These are phyloP conservation scores for Syzygium grande DNA, from an alignment of 345 rosid species.

Conservation along the genomic window DNA sequence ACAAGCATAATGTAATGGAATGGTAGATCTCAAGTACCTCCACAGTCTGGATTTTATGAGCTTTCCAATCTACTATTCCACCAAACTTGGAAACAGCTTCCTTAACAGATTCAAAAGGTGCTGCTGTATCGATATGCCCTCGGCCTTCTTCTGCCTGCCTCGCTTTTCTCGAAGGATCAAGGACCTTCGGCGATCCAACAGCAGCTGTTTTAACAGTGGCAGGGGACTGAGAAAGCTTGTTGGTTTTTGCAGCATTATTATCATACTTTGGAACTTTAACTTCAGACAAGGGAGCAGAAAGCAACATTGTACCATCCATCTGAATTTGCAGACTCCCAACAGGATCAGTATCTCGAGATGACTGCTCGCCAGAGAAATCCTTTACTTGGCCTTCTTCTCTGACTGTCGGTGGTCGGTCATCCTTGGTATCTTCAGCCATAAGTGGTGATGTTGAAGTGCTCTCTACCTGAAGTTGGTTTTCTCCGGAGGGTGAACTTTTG, in stretches of 20 bases:
- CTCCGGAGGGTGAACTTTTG: neutral
- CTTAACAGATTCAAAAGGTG: slow-evolving; percentile 93
- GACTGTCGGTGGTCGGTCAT: neutral
- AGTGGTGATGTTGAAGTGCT: neutral
- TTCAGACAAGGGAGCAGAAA: neutral
- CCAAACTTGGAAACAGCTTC: slow-evolving; percentile 94
- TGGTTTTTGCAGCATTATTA: neutral
- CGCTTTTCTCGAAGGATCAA: neutral
- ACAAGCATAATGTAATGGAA: neutral
- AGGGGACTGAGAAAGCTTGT: neutral
- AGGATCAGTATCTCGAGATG: neutral
- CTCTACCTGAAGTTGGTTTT: neutral
- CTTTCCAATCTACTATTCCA: slow-evolving; percentile 97
- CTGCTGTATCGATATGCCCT: slow-evolving; percentile 70
- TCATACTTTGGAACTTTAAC: neutral
- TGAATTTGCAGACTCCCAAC: neutral
- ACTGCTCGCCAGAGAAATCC: neutral
- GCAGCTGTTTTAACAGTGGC: neutral
- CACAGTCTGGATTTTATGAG: slow-evolving; percentile 66
- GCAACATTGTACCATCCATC: neutral
- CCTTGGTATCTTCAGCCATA: neutral
- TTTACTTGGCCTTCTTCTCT: neutral
- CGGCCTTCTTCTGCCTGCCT: slow-evolving; percentile 23
- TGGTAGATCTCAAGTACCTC: slow-evolving; percentile 40
- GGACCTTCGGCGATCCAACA: neutral